Percentiles rank a stretch among this genome's conserved stretches.
These are phyloP conservation scores for Yamadazyma scolyti DNA, from an alignment of 805 yeast genomes.

Conservation along the genomic window DNA sequence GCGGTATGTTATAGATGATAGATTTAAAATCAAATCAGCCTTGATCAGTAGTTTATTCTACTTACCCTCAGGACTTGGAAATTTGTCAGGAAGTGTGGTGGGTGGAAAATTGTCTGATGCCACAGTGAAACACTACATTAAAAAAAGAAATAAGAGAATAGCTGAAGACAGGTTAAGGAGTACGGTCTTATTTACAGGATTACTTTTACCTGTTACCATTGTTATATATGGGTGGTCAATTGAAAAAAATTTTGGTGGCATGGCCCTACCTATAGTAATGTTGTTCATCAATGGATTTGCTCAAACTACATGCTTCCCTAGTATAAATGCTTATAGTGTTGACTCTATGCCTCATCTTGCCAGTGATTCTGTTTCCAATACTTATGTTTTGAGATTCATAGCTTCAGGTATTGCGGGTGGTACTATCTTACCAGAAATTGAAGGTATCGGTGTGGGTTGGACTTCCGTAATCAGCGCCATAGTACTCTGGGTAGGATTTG, in stretches of 20 bases:
- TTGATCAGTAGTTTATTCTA: constrained; percentile 49
- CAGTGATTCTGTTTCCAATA: constrained; percentile 51
- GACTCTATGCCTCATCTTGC: constrained; percentile 49
- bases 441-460: constrained; percentile 54
- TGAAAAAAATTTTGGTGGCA: constrained; percentile 47
- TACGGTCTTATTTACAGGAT: constrained; percentile 26
- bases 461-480: constrained; percentile 44
- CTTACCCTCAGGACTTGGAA: constrained; percentile 52
- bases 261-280: constrained; percentile 47
- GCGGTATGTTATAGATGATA: constrained; percentile 49
- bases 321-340: constrained; percentile 51
- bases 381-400: constrained; percentile 44
- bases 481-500: constrained; percentile 34
- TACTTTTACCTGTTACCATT: constrained; percentile 40
- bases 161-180: constrained; percentile 46
- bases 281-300: constrained; percentile 46
- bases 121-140: constrained; percentile 39
- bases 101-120: constrained; percentile 52
- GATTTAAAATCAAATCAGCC: constrained; percentile 45
- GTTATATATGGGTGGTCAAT: constrained; percentile 52
- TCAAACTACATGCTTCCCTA: constrained; percentile 48
- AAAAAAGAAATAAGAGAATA: constrained; percentile 36
- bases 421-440: constrained; percentile 39
- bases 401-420: constrained; percentile 49
- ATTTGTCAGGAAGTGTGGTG: constrained; percentile 41